Evolutionary conservation across 1,284 basidiomycete species (phyloP), one percentile per base, ranked within the genome.

Genomic region (Ustilago sp.): DNA sequence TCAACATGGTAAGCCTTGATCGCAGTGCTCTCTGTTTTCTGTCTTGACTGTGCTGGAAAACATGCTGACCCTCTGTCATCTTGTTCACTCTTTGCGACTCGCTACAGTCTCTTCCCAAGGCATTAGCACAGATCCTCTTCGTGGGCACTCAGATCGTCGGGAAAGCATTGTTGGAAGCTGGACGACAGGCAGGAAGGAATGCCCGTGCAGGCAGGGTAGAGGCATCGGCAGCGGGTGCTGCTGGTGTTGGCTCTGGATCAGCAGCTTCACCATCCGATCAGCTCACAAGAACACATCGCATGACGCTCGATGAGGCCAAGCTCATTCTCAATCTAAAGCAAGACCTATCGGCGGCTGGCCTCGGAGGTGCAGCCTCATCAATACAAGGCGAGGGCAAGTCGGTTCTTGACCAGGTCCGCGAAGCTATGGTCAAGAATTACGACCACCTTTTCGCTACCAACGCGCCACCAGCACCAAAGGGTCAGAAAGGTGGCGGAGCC

Each of bases 251-350:
- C 4, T 77, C 82, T 47, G 79, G 82, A 3, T 77, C 81, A 31
- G 80, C 74, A 41, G 87, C 86, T 57, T 76, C 79, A 48, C 63
- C 80, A 13, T 77, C 75, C 9, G 80, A 83, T 51, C 67, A 76
- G 55, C 74, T 84, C 31, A 83, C 93, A 61, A 89, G 93, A 70
- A 90, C 93, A 77, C 92, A 95, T 83, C 90, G 92, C 52, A 97
- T 99, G 95, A 95, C 94, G 28, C 84, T 97, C 77, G 96, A 99
- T 79, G 97, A 99, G 88, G 97, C 97, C 31, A 92, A 92, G 80
- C 88, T 98, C 70, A 95, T 99, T 84, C 88, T 99, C 79, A 98
- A 99, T 86, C 88, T 92, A 48, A 97, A 95, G 87, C 90, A 91
- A 60, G 92, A 82, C 58, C 28, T 80, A 7, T 77, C 76, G 19